Conservation (phyloP, 176 grass and related monocot genomes). For the Melocanna baccifera region DNA sequence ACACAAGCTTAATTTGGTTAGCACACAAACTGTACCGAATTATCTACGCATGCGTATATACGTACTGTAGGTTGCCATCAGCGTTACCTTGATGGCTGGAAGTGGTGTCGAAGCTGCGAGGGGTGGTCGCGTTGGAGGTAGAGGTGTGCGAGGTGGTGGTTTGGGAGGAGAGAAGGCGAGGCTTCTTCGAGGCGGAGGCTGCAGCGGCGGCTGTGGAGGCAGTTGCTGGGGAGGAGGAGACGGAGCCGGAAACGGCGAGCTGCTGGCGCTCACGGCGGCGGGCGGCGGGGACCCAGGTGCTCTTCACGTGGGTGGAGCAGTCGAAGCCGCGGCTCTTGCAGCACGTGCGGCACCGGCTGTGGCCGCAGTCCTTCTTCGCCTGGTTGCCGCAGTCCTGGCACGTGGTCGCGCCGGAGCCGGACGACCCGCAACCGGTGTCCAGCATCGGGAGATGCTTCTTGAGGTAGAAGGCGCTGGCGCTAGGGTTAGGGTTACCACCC, state of each 20-base stretch:
- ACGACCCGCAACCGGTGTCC: constrained; percentile 46
- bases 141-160: constrained; percentile 70
- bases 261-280: constrained; percentile 79
- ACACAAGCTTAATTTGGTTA: neutral
- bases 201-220: constrained; percentile 26
- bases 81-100: constrained; percentile 89
- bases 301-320: constrained; percentile 89
- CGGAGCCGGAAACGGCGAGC: constrained; percentile 16
- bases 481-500: constrained; percentile 60
- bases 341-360: constrained; percentile 82
- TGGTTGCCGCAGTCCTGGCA: constrained; percentile 99
- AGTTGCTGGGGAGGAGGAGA: constrained; percentile 15
- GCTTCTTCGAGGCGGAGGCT: constrained; percentile 43
- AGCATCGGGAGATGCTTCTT: constrained; percentile 78
- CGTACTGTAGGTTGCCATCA: neutral
- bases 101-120: constrained; percentile 95
- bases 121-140: constrained; percentile 89
- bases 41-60: neutral
- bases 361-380: constrained; percentile 85
- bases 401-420: constrained; percentile 32
- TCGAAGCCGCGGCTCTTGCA: constrained; percentile 91
- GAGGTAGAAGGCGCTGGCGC: constrained; percentile 64
- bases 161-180: constrained; percentile 61
- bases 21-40: neutral
- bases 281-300: constrained; percentile 88